phyloP scores from a whole-genome alignment of 306 rosid species.

The Rubus parviflorus region DNA sequence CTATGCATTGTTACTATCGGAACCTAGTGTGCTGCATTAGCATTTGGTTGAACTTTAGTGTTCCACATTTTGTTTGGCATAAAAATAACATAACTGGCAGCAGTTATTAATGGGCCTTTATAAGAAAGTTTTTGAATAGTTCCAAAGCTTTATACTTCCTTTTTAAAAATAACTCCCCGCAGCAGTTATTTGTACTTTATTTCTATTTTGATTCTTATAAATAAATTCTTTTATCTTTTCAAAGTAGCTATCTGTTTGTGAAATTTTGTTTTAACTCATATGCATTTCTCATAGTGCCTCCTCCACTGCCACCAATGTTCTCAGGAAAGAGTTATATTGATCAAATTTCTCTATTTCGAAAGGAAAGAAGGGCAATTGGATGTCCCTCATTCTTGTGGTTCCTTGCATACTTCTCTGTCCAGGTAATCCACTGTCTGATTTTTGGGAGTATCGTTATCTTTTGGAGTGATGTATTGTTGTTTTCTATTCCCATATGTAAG shows the following conservation, averaged over 20 bases:
- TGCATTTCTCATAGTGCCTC: constrained; percentile 85
- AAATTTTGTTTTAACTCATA: constrained; percentile 37
- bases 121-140: too few species aligned
- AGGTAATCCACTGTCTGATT: constrained; percentile 43
- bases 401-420: constrained; percentile 46
- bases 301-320: constrained; percentile 87
- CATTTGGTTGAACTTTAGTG: too few species aligned
- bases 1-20: neutral
- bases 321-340: constrained; percentile 79
- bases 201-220: too few species aligned
- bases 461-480: neutral
- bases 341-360: constrained; percentile 51
- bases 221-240: neutral
- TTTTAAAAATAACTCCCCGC: too few species aligned
- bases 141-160: too few species aligned
- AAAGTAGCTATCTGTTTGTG: constrained; percentile 27
- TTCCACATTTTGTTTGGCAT: too few species aligned
- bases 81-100: too few species aligned
- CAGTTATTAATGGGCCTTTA: too few species aligned
- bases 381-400: constrained; percentile 81
- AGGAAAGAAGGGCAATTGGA: constrained; percentile 71
- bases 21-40: neutral
- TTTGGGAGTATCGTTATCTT: neutral
- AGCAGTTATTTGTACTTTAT: too few species aligned
- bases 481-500: neutral